Base-by-base conservation (phyloP, 768 basidiomycete species). In the Collybiopsis confluens region DNA sequence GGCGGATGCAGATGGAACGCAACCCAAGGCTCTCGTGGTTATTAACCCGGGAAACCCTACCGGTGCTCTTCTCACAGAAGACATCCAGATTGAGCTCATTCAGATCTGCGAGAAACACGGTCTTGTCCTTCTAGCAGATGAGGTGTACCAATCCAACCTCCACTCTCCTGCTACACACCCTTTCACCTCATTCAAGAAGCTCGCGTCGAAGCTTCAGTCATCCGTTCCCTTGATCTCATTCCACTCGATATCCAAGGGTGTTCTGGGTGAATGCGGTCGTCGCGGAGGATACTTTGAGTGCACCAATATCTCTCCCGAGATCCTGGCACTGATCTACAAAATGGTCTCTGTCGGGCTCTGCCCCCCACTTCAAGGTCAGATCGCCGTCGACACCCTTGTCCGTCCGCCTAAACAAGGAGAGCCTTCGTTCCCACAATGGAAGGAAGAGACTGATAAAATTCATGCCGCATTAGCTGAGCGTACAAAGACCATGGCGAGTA, bases 1-100 rank as follows among this genome's bases (percentile, higher is more conserved):
- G 33, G 89, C 89, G 1, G 70, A 76, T 26, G 70, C 73, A 54
- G 78, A 85, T 16, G 86, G 86, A 58, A 73, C 80, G 26, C 68
- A 71, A 4, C 78, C 92, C 46, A 92, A 88, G 62, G 93, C 88
- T 4, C 81, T 99, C 54, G 96, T 98, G 57, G 82, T 99, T 63
- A 98, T 99, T 78, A 99, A 99, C 74, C 96, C 96, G 0, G 96
- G 96, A 21, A 99, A 98, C 73, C 96, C 97, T 20, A 98, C 97
- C 0, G 97, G 96, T 38, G 82, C 87, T 3, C 78, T 96, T 47
- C 80, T 99, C 10, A 80, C 85, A 58, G 75, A 81, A 54, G 59
- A 68, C 26, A 90, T 88, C 20, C 90, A 93, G 77, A 73, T 77
- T 54, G 72, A 79, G 45, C 79, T 99, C 54, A 83, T 97, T n/a